phyloP scores from a whole-genome alignment of 768 basidiomycete species.

The Cubamyces lactineus region DNA sequence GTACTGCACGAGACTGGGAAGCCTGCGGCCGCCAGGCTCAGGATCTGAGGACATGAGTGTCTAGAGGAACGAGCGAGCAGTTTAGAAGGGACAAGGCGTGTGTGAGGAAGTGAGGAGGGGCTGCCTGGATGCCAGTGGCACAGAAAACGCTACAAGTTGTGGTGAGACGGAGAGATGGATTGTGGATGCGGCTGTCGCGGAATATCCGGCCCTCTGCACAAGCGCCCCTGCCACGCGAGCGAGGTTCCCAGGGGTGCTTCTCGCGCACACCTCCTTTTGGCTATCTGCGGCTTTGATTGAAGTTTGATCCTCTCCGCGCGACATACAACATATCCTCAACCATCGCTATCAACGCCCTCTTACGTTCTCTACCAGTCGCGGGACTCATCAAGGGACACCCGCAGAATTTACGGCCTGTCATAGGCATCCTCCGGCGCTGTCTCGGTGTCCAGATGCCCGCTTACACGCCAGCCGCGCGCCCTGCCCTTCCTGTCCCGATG shows the following conservation, averaged over 20 bases:
- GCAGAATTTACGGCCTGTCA: neutral
- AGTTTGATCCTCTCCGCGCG: constrained; percentile 14
- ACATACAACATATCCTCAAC: neutral
- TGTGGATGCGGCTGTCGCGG: too few relatives aligned
- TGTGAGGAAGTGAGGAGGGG: constrained; percentile 15
- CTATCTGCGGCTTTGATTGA: constrained; percentile 20
- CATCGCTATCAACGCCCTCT: neutral
- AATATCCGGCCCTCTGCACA: neutral
- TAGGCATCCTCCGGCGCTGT: neutral
- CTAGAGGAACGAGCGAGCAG: constrained; percentile 2
- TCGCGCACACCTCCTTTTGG: constrained; percentile 18
- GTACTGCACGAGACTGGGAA: constrained; percentile 66
- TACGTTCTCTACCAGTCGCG: neutral
- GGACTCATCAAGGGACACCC: neutral
- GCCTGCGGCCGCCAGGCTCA: constrained; percentile 41
- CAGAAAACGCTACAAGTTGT: neutral
- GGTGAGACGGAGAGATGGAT: neutral
- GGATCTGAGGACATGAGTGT: constrained; percentile 39
- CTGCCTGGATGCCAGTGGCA: neutral
- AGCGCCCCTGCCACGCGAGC: constrained; percentile 21
- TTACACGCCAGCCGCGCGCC: constrained; percentile 20
- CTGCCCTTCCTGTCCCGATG: constrained; percentile 19
- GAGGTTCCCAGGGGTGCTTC: constrained; percentile 18
- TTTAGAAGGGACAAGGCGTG: constrained; percentile 14
- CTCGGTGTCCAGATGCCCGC: neutral